These are phyloP conservation scores for Penicillium sp. DNA, from an alignment of 2,329 filamentous ascomycete species.

Conservation along the genomic window DNA sequence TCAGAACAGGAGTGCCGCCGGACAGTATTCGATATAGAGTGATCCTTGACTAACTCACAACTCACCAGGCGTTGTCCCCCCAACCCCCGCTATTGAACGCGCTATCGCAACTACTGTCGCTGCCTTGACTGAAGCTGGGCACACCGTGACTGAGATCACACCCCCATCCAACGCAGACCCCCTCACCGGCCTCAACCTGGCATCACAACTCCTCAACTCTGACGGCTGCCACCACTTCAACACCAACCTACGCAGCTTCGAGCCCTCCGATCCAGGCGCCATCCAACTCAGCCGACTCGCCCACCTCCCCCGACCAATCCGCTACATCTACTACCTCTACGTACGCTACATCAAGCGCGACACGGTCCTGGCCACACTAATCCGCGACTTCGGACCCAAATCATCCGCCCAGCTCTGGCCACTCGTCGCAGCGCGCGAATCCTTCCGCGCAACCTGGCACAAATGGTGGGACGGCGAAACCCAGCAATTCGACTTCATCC, in stretches of 20 bases:
- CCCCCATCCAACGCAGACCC: constrained; percentile 75
- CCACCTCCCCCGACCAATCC: constrained; percentile 71
- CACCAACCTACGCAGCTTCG: constrained; percentile 74
- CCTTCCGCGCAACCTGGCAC: constrained; percentile 77
- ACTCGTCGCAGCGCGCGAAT: constrained; percentile 75
- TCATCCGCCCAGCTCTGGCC: constrained; percentile 80
- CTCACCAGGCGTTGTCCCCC: constrained; percentile 71
- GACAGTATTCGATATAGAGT: no score
- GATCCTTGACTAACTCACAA: background rate
- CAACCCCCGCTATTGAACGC: constrained; percentile 79
- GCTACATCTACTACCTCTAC: constrained; percentile 87
- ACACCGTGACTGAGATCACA: constrained; percentile 70
- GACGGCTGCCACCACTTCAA: constrained; percentile 83
- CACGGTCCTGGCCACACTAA: constrained; percentile 74
- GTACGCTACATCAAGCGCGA: constrained; percentile 83
- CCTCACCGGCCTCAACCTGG: constrained; percentile 75
- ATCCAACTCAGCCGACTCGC: constrained; percentile 75
- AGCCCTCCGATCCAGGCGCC: constrained; percentile 79
- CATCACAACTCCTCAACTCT: constrained; percentile 78
- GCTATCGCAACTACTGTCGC: constrained; percentile 72
- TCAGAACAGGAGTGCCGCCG: no score
- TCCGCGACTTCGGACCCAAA: constrained; percentile 75
- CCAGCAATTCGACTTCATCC: constrained; percentile 76
- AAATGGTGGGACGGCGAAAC: constrained; percentile 77
- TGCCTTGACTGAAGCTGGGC: constrained; percentile 72